Evolutionary conservation across 768 basidiomycete species (phyloP).

Genomic region (Suillus luteus): DNA sequence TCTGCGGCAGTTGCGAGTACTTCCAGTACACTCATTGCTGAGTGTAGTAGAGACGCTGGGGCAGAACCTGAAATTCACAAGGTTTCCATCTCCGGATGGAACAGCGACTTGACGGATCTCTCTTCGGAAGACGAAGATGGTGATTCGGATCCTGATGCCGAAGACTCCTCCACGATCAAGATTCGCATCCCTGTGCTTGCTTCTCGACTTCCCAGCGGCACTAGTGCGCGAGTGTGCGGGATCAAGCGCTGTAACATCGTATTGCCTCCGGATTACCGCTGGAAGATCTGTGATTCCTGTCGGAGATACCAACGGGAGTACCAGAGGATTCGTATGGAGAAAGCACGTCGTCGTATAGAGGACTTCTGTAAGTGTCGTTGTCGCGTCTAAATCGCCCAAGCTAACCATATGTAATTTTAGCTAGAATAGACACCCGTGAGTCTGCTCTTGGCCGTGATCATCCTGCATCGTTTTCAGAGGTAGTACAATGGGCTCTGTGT

Average conservation of each 20-base stretch:
- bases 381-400: neutral
- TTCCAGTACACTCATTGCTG: neutral
- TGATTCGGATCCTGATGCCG: constrained; percentile 6
- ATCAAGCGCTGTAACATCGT: constrained; percentile 37
- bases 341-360: constrained; percentile 8
- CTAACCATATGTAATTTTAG: constrained; percentile 14
- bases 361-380: constrained; percentile 15
- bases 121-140: constrained; percentile 16
- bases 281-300: constrained; percentile 48
- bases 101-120: constrained; percentile 28
- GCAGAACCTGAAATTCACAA: neutral
- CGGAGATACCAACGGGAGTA: constrained; percentile 39
- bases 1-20: neutral
- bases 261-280: constrained; percentile 35
- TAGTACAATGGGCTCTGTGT: constrained; percentile 19
- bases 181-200: constrained; percentile 30
- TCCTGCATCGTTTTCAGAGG: neutral
- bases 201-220: constrained; percentile 16
- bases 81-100: constrained; percentile 20
- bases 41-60: constrained; percentile 1
- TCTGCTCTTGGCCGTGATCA: constrained; percentile 2
- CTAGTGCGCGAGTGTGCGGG: constrained; percentile 31
- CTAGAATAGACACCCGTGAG: constrained; percentile 19
- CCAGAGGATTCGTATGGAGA: constrained; percentile 35
- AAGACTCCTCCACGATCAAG: constrained; percentile 9